These are phyloP conservation scores for Picea sitchensis DNA, from an alignment of 75 land plant genomes.

Conservation along the genomic window DNA sequence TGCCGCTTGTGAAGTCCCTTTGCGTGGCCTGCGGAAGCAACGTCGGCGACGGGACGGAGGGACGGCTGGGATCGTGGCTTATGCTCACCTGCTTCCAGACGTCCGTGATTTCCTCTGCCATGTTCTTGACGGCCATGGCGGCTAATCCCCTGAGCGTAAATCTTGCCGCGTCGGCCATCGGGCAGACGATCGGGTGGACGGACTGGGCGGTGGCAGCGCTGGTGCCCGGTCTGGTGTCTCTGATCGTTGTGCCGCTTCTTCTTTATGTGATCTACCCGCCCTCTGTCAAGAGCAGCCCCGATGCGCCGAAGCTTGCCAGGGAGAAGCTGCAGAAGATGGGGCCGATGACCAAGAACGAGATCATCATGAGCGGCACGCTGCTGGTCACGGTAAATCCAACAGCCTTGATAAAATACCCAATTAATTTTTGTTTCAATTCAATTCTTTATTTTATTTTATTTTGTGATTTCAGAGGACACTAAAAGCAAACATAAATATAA, in stretches of 20 bases:
- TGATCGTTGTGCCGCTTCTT: constrained; percentile 76
- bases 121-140: constrained; percentile 98
- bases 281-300: constrained; percentile 82
- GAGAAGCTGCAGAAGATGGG: constrained; percentile 94
- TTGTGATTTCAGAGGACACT: too few species aligned
- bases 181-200: constrained; percentile 87
- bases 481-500: too few species aligned
- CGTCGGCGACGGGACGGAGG: constrained; percentile 92
- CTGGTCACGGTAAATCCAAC: constrained; percentile 70
- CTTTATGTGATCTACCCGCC: constrained; percentile 88
- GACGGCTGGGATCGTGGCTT: constrained; percentile 77
- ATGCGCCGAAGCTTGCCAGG: constrained; percentile 86
- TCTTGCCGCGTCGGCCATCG: constrained; percentile 56
- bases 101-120: constrained; percentile 87
- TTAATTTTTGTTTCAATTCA: not conserved
- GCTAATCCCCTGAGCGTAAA: constrained; percentile 91
- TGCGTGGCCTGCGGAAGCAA: constrained; percentile 92
- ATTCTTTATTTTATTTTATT: not conserved
- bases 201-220: constrained; percentile 94
- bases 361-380: constrained; percentile 84
- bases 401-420: not conserved
- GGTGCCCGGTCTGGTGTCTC: constrained; percentile 83
- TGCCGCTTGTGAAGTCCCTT: constrained; percentile 90
- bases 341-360: constrained; percentile 89
- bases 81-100: constrained; percentile 99